Percentiles rank a stretch among this genome's conserved stretches.
phyloP scores from a whole-genome alignment of 164 flowering plant species.

The Kalanchoe fedtschenkoi region DNA sequence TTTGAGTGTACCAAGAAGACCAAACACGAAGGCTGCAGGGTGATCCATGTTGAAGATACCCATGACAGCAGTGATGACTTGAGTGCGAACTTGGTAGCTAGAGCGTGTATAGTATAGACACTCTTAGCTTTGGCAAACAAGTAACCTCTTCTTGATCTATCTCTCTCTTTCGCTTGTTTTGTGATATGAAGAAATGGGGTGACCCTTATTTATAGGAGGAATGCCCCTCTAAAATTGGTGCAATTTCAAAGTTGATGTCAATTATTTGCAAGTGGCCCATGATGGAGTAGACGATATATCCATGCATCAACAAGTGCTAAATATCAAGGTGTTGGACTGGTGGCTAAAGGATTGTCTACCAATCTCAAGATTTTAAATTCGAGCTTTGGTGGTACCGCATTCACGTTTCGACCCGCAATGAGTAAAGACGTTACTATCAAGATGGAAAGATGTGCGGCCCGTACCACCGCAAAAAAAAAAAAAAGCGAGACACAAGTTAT shows the following conservation, averaged over 20 bases:
- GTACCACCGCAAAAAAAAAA: too few relatives aligned
- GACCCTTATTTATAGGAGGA: neutral
- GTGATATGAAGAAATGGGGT: neutral
- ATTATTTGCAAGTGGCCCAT: neutral
- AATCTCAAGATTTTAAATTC: too few relatives aligned
- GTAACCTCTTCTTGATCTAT: neutral
- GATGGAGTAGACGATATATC: neutral
- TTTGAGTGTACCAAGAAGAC: constrained; percentile 7
- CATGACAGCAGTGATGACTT: neutral
- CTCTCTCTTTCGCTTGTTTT: neutral
- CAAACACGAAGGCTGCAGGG: constrained; percentile 6
- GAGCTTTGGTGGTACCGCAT: too few relatives aligned
- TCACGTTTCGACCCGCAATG: too few relatives aligned
- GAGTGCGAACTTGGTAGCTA: neutral
- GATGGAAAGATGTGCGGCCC: too few relatives aligned
- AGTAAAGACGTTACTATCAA: too few relatives aligned
- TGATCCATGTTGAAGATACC: constrained; percentile 8
- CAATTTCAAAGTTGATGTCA: neutral
- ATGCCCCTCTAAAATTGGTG: neutral
- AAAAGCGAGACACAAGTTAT: neutral
- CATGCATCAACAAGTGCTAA: neutral
- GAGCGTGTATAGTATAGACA: neutral
- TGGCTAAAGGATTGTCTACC: too few relatives aligned
- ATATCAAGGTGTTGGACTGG: too few relatives aligned
- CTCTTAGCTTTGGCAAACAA: neutral